Evolutionary conservation across 192 early-diverging fungal species (phyloP), one percentile per base, ranked within the genome.

Genomic region (Backusella circina): DNA sequence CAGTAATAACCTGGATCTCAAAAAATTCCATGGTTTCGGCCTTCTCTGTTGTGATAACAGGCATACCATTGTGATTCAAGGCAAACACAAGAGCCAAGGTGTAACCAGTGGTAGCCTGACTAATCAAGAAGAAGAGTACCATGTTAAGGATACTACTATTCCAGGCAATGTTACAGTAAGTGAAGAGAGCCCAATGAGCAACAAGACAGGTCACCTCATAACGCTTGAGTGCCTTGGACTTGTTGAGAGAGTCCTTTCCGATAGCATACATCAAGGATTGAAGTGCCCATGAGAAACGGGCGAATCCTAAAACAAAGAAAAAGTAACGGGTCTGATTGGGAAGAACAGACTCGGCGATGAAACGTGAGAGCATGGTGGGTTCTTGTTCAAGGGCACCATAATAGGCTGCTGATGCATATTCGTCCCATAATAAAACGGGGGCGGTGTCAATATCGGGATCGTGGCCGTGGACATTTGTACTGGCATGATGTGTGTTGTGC

Each of bases 371-470:
- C 39, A 80, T 69, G 35, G 76, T 76, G 30, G 81, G 73, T 35
- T 90, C 87, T 18, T 88, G 78, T 33, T 82, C 67, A 47, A 88
- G 69, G 12, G 85, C 75, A 30, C 82, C 83, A 71, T 86, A 84
- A 32, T 83, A 86, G 23, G 85, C 77, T 72, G 86, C 86, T 47
- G 85, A 81, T 32, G 89, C 84, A 75, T 88, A 82, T 76, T 91
- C 89, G 65, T 81, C 85, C 94, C 94, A 95, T 66, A 91, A 90
- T 64, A 95, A 85, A 36, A 92, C 82, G 33, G 94, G 94, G 77
- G 92, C 86, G 12, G 94, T 95, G 82, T 91, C 84, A 72, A 95
- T 95, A 80, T 95, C 94, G 50, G 94, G 94, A 88, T 95, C 94
- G 38, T 90, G 85, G 4, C 83, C 82, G 77, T 92, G 91, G 57